Evolutionary conservation across 2,329 filamentous ascomycete genomes (phyloP).

Genomic region (Tolypocladium tropicale): DNA sequence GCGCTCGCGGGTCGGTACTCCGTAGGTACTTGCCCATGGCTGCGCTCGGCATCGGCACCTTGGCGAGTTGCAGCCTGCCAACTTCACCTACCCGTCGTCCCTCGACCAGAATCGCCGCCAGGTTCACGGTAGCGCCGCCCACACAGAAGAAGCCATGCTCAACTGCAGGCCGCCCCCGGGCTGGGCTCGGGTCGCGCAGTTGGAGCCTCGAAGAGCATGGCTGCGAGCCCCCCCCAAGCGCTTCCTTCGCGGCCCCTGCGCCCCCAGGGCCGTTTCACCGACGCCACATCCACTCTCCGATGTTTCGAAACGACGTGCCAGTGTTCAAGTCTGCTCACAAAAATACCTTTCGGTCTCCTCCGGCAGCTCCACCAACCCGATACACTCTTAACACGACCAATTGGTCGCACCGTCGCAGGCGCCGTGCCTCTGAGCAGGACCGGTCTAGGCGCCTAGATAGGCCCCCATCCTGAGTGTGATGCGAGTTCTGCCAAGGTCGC

Average conservation of each 20-base stretch:
- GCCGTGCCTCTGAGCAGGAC: neutral
- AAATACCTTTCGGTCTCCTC: no score
- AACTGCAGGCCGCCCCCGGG: no score
- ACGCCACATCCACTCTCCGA: neutral
- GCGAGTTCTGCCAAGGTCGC: neutral
- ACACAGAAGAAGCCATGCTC: no score
- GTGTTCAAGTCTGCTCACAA: neutral
- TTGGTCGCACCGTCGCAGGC: neutral
- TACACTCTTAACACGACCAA: neutral
- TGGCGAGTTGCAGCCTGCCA: no score
- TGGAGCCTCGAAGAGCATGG: neutral
- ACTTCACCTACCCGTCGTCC: no score
- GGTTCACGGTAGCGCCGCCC: neutral
- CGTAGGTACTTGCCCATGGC: no score
- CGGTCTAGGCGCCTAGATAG: neutral
- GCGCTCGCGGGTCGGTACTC: no score
- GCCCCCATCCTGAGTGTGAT: no score
- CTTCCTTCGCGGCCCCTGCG: neutral
- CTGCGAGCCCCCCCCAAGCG: no score
- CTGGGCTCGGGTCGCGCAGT: no score
- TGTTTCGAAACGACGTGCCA: neutral
- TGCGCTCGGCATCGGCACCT: no score
- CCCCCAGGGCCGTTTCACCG: neutral
- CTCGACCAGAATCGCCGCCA: neutral
- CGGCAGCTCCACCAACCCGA: neutral